phyloP scores from a whole-genome alignment of 139 green algal species.

The Edaphochlamys debaryana region DNA sequence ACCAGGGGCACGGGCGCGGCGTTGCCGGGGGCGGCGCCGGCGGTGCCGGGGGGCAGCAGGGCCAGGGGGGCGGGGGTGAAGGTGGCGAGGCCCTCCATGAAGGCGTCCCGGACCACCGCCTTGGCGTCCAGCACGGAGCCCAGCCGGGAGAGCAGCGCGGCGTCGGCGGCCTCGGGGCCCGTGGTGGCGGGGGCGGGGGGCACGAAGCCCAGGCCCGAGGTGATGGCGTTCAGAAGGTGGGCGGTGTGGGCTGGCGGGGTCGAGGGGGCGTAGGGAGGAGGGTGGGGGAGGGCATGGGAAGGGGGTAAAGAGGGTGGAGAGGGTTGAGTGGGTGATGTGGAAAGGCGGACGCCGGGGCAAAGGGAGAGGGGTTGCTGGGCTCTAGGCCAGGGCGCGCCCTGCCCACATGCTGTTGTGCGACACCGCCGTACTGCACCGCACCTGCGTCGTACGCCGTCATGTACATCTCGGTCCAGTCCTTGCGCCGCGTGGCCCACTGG shows the following conservation, averaged over 20 bases:
- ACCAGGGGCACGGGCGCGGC: not conserved
- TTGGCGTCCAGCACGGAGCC: conserved; percentile 7
- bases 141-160: not conserved
- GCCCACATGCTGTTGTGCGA: too few species aligned
- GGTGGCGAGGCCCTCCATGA: not conserved
- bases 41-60: not conserved
- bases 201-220: not conserved
- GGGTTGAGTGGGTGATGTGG: too few species aligned
- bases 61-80: not conserved
- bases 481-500: not conserved
- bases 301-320: too few species aligned
- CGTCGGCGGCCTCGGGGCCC: not conserved
- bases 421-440: too few species aligned
- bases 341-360: not conserved
- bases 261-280: not conserved
- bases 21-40: not conserved
- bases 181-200: not conserved
- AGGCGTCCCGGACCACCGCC: not conserved
- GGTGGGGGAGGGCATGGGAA: not conserved
- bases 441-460: not conserved
- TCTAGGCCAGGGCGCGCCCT: too few species aligned
- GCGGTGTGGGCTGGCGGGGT: not conserved
- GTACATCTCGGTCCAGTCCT: conserved; percentile 17
- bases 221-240: not conserved
- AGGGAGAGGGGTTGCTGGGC: too few species aligned